Percentiles rank a stretch among this genome's conserved stretches.
Conservation (phyloP, 345 rosid species). For the Hibiscus syriacus region DNA sequence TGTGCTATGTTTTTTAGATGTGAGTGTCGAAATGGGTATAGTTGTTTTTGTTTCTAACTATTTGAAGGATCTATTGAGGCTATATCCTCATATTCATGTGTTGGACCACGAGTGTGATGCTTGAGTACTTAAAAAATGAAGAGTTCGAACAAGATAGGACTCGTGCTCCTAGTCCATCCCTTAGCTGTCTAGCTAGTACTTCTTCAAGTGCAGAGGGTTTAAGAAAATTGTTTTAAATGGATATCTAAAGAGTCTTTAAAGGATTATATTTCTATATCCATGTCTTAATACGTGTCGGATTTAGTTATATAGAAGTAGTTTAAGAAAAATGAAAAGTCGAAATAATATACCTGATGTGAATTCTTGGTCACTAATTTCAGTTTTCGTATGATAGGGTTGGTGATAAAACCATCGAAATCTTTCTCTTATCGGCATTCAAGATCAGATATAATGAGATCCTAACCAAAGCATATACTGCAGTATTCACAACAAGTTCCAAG, state of each 20-base stretch:
- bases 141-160: background rate
- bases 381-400: slow-evolving; percentile 32
- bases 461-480: slow-evolving; percentile 66
- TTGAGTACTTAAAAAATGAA: background rate
- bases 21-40: too few species aligned
- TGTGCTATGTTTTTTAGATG: too few species aligned
- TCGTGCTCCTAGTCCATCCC: too few species aligned
- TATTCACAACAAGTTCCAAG: slow-evolving; percentile 53
- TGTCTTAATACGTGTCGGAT: too few species aligned
- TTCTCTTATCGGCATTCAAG: slow-evolving; percentile 63
- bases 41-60: too few species aligned
- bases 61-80: background rate
- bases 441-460: slow-evolving; percentile 67
- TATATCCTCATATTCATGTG: too few species aligned
- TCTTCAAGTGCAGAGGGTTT: background rate
- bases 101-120: too few species aligned
- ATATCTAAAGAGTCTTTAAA: background rate
- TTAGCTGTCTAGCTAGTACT: background rate
- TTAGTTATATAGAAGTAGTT: too few species aligned
- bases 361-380: background rate
- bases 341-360: background rate
- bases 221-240: too few species aligned
- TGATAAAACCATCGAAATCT: slow-evolving; percentile 62
- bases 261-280: background rate
- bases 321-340: background rate